Base-by-base conservation (phyloP, 768 basidiomycete genomes). In the Trametes gibbosa region DNA sequence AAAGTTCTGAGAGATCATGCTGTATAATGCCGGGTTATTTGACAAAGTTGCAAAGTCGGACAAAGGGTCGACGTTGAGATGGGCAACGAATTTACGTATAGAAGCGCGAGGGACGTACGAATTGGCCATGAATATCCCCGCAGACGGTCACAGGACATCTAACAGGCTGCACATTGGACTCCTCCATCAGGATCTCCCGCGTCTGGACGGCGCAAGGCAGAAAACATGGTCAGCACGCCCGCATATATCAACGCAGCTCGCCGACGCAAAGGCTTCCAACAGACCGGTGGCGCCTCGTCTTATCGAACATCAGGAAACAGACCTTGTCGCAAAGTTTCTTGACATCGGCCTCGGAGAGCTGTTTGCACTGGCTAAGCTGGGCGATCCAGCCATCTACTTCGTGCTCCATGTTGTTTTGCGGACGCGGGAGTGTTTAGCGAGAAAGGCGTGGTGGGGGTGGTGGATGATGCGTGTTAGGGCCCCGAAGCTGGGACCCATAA, bases 311-410 rank as follows among this genome's bases (percentile, higher is more conserved):
- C 58, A 58, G 50, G 49, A 37, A 59, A 63, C 85, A 68, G 69
- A 95, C 97, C 92, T 97, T 98, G 84, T 98, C 96, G 80, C 97
- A 99, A 64, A 99, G 84, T 74, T 86, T 87, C 83, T 98, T 98
- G 60, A 99, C 94, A 74, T 99, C 95, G 12, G 82, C 81, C 77
- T 99, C 97, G 61, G 91, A 80, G 60, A 99, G 84, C 68, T 97
- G 96, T 74, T 99, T 98, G 81, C 97, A 99, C 70, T 95, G 90
- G 76, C 87, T 88, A 66, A 99, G 85, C 73, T 98, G 95, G 61
- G 92, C 86, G 72, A 99, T 95, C 97, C 97, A 98, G 59, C 81
- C 84, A 79, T 98, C 95, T 74, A 96, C 87, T 84, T 98, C 93
- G 70, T 73, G 75, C 69, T 81, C 81, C 79, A 81, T 81, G 51